phyloP scores from a whole-genome alignment of 345 rosid genomes.

The Lumnitzera littorea region DNA sequence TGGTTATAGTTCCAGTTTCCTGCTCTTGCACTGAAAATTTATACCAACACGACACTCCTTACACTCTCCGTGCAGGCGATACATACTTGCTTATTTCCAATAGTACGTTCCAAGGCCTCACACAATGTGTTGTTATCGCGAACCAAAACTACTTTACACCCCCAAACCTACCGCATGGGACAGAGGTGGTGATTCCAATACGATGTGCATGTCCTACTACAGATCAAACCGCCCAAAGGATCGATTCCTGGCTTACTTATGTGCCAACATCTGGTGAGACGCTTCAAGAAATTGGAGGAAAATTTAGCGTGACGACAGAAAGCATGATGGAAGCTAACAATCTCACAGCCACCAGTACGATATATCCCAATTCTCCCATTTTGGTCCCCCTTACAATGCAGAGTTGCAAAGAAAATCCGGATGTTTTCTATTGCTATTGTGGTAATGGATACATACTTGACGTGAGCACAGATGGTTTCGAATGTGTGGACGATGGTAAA shows the following conservation, averaged over 20 bases:
- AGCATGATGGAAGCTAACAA: constrained; percentile 40
- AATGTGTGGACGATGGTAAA: not conserved
- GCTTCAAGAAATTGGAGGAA: constrained; percentile 31
- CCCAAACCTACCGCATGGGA: not conserved
- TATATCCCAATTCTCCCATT: constrained; percentile 46
- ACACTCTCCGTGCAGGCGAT: not conserved
- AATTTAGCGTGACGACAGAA: constrained; percentile 26
- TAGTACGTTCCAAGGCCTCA: constrained; percentile 14
- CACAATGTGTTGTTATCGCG: constrained; percentile 2
- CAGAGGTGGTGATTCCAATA: constrained; percentile 14
- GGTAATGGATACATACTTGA: constrained; percentile 1
- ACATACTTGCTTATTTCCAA: not conserved
- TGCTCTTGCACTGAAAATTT: constrained; percentile 22
- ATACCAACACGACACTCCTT: constrained; percentile 12
- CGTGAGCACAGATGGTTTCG: not conserved
- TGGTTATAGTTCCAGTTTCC: constrained; percentile 21
- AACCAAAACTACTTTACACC: constrained; percentile 5
- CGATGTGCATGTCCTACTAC: constrained; percentile 18
- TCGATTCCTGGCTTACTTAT: constrained; percentile 36
- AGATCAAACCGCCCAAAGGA: constrained; percentile 34
- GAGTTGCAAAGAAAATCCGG: constrained; percentile 1
- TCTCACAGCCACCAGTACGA: constrained; percentile 11
- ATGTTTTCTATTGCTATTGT: constrained; percentile 7
- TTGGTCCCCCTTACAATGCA: constrained; percentile 42
- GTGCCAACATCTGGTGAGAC: constrained; percentile 32